Conservation (phyloP, 129 eudicot species). For the Flaveria trinervia region DNA sequence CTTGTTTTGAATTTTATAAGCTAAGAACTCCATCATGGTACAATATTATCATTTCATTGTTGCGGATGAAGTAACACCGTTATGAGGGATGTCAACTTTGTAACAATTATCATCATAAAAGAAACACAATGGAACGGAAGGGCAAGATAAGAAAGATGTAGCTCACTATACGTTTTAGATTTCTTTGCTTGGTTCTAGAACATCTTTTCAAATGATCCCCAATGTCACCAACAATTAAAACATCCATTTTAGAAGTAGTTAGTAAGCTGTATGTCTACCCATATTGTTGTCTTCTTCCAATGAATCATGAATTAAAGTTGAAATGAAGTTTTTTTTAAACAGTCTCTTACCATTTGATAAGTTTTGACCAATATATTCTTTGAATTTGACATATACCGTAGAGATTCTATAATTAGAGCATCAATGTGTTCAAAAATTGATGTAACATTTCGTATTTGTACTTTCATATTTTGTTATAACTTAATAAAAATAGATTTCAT, state of each 20-base stretch:
- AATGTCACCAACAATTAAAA: background rate
- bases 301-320: background rate
- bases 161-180: background rate
- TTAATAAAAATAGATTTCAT: too few relatives aligned
- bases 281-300: background rate
- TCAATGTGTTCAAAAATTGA: background rate
- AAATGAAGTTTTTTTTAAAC: background rate
- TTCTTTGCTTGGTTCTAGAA: background rate
- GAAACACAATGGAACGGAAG: background rate
- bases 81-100: background rate
- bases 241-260: too few relatives aligned
- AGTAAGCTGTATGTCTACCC: background rate
- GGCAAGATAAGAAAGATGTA: background rate
- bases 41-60: background rate
- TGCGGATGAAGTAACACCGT: background rate
- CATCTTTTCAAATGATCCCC: background rate
- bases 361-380: background rate
- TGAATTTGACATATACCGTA: background rate
- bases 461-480: too few relatives aligned
- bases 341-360: background rate
- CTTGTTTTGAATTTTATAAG: background rate
- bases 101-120: background rate
- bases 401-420: background rate
- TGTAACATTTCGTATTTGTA: too few relatives aligned
- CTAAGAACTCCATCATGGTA: background rate